Base-by-base conservation (phyloP, 768 basidiomycete species). In the Trametes punicea region DNA sequence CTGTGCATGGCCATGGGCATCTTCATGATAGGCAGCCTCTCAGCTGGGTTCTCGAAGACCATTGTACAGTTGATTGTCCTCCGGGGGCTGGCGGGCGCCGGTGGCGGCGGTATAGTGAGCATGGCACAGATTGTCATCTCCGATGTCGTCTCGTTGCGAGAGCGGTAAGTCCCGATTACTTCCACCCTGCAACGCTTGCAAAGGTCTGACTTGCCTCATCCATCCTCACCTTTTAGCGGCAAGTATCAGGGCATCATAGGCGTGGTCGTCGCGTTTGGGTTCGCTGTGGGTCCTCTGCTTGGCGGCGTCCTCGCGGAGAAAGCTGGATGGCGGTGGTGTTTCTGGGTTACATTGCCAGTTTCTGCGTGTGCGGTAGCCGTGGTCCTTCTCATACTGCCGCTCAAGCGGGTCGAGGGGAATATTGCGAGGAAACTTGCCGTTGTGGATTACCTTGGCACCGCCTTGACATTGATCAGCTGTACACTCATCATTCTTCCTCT, bases 211-310 rank as follows among this genome's bases (percentile, higher is more conserved):
- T 16, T 9, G 33, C 38, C 13, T n/a, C 31, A 7, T 9, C 11
- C 16, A 23, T 23, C 18, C 16, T 20, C 2, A 4, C 31, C 16
- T 48, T 46, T 16, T 58, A 84, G 83, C 59, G 87, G 87, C 23
- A 89, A 89, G 70, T 90, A 88, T 63, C 85, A 88, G 62, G 88
- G 88, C 1, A 85, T 89, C 31, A 83, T 86, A 20, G 81, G 83
- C 3, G 81, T 76, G 4, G 75, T 81, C 11, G 74, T 81, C 15
- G 82, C 83, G 1, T 68, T 85, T 10, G 83, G 85, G 3, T 87
- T 83, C 62, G 78, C 81, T 0, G 74, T 86, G 4, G 87, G 88
- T 0, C 88, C 88, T 0, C 72, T 87, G 0, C 72, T 89, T 4
- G 88, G 88, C 5, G 87, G 88, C 50, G 77, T 77, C 0, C 69